Percentiles rank a stretch among this genome's conserved stretches.
phyloP scores from a whole-genome alignment of 176 grass and related monocot genomes.

The Dendrocalamus sinicus region DNA sequence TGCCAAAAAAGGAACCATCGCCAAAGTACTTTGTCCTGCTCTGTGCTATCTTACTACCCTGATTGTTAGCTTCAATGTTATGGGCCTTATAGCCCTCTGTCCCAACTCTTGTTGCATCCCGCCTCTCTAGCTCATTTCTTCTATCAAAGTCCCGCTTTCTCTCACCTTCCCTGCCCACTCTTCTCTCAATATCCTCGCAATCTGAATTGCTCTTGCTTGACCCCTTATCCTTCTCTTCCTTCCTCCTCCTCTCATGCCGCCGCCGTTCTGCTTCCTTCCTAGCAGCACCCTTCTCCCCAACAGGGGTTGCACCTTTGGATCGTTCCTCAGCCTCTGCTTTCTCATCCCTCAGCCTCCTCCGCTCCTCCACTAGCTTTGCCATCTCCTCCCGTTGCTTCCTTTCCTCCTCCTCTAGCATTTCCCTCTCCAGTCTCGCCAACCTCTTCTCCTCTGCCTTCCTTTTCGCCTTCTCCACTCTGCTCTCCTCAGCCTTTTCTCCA shows the following conservation, averaged over 20 bases:
- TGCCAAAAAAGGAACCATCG: conserved; percentile 69
- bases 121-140: conserved; percentile 59
- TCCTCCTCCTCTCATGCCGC: conserved; percentile 77
- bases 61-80: conserved; percentile 48
- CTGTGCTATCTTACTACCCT: conserved; percentile 48
- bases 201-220: conserved; percentile 96
- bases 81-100: conserved; percentile 52
- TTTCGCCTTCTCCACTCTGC: conserved; percentile 70
- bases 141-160: conserved; percentile 62
- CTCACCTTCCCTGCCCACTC: conserved; percentile 51
- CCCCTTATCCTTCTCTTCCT: conserved; percentile 77
- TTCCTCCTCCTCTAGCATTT: conserved; percentile 96
- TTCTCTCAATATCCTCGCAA: conserved; percentile 75
- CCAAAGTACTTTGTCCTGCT: conserved; percentile 68
- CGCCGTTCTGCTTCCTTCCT: conserved; percentile 65
- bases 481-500: conserved; percentile 70
- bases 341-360: conserved; percentile 81
- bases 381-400: conserved; percentile 94
- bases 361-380: conserved; percentile 86
- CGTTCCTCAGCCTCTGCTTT: conserved; percentile 79
- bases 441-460: conserved; percentile 94
- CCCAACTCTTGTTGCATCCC: conserved; percentile 32
- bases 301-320: conserved; percentile 63
- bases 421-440: conserved; percentile 81
- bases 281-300: conserved; percentile 70